Conservation (phyloP, 2,329 filamentous ascomycete species). For the Aureobasidium sp. region DNA sequence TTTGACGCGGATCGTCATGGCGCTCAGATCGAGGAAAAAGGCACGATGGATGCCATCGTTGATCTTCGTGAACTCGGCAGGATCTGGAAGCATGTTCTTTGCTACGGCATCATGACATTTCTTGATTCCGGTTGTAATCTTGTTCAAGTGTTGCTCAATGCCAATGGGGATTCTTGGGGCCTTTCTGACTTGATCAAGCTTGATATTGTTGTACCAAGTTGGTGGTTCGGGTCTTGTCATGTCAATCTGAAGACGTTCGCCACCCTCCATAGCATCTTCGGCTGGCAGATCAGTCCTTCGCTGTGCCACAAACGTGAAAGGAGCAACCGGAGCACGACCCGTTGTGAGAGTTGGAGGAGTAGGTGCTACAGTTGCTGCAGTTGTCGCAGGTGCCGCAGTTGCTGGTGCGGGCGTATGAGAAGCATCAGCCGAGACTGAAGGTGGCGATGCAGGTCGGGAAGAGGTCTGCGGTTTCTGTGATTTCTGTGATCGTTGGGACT, state of each 20-base stretch:
- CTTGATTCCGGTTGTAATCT: not conserved
- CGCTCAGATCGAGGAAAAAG: conserved; percentile 28
- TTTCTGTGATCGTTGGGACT: not conserved
- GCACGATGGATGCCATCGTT: conserved; percentile 31
- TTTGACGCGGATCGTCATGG: conserved; percentile 24
- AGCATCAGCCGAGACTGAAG: not conserved
- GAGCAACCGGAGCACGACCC: not conserved
- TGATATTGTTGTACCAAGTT: not conserved
- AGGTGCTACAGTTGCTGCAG: not conserved
- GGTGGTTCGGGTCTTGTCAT: not conserved
- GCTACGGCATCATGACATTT: not conserved
- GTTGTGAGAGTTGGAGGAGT: not conserved
- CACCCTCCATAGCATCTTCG: not conserved
- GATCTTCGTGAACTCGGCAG: conserved; percentile 23
- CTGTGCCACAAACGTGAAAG: not conserved
- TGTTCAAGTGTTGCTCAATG: not conserved
- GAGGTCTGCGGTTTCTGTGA: too few species aligned
- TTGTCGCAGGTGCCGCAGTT: too few species aligned
- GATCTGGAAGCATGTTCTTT: not conserved
- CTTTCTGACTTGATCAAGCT: not conserved
- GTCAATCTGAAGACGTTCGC: not conserved
- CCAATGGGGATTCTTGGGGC: not conserved
- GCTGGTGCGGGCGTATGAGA: not conserved
- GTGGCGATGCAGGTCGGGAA: not conserved
- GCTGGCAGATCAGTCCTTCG: not conserved